phyloP scores from a whole-genome alignment of 2,329 filamentous ascomycete species.

The Cadophora luteo-olivacea region DNA sequence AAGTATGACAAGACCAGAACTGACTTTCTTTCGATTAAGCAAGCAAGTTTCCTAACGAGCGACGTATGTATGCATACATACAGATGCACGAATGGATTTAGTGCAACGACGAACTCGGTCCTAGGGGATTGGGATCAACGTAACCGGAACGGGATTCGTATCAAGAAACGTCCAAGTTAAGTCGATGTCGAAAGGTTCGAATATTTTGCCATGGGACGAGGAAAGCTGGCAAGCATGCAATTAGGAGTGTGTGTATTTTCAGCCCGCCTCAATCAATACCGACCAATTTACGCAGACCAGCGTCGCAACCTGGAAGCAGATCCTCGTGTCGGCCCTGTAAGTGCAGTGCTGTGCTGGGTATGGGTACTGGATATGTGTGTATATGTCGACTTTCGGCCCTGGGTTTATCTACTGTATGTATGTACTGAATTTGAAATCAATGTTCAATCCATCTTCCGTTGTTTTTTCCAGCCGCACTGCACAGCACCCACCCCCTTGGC shows the following conservation, averaged over 20 bases:
- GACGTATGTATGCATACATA: background rate
- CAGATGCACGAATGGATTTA: conserved; percentile 4
- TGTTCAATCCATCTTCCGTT: conserved; percentile 3
- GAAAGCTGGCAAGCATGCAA: background rate
- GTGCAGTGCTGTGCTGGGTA: background rate
- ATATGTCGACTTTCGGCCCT: conserved; percentile 10
- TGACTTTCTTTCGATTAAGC: conserved; percentile 3
- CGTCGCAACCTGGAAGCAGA: conserved; percentile 16
- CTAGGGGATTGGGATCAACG: background rate
- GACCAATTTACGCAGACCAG: conserved; percentile 2
- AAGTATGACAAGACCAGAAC: background rate
- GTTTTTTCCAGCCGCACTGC: conserved; percentile 9
- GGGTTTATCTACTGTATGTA: background rate
- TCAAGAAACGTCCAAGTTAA: background rate
- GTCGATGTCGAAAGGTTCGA: background rate
- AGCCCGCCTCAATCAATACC: conserved; percentile 19
- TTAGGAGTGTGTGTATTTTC: conserved; percentile 8
- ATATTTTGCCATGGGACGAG: background rate
- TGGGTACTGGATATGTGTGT: background rate
- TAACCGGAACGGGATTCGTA: background rate
- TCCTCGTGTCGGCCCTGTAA: conserved; percentile 12
- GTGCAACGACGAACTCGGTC: conserved; percentile 8
- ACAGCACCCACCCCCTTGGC: background rate
- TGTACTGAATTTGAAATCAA: conserved; percentile 2
- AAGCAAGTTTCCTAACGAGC: conserved; percentile 8